These are phyloP conservation scores for Prunus salicina DNA, from an alignment of 306 rosid genomes.

Conservation along the genomic window DNA sequence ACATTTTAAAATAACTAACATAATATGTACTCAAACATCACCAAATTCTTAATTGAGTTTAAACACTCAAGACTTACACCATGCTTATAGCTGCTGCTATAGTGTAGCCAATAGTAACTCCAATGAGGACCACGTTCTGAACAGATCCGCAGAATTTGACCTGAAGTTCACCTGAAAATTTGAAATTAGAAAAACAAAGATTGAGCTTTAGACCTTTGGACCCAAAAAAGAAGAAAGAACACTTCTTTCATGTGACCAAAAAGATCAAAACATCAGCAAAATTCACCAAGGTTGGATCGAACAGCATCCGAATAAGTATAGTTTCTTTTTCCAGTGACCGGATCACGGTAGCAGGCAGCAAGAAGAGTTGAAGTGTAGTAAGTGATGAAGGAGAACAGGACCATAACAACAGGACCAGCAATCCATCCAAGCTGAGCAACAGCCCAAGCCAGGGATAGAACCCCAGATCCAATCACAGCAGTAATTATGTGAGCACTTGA, in stretches of 20 bases:
- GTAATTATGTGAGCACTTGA: slow-evolving; percentile 76
- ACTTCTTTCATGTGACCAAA: background rate
- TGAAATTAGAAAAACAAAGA: background rate
- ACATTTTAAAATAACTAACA: background rate
- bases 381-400: slow-evolving; percentile 55
- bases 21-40: background rate
- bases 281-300: background rate
- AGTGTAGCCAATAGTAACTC: slow-evolving; percentile 29
- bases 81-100: slow-evolving; percentile 33
- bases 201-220: background rate
- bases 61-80: slow-evolving; percentile 15
- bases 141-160: slow-evolving; percentile 17
- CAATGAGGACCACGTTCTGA: slow-evolving; percentile 17
- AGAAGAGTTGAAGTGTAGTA: slow-evolving; percentile 62
- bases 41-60: background rate
- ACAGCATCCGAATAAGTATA: slow-evolving; percentile 15
- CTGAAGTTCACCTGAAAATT: slow-evolving; percentile 8
- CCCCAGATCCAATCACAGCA: slow-evolving; percentile 84
- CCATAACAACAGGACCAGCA: slow-evolving; percentile 55
- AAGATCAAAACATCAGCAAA: background rate
- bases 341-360: slow-evolving; percentile 56
- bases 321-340: slow-evolving; percentile 38
- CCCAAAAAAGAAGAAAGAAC: background rate
- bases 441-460: slow-evolving; percentile 75
- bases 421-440: slow-evolving; percentile 80